phyloP scores from a whole-genome alignment of 176 grass and related monocot genomes.

The Rhynchospora pubera region DNA sequence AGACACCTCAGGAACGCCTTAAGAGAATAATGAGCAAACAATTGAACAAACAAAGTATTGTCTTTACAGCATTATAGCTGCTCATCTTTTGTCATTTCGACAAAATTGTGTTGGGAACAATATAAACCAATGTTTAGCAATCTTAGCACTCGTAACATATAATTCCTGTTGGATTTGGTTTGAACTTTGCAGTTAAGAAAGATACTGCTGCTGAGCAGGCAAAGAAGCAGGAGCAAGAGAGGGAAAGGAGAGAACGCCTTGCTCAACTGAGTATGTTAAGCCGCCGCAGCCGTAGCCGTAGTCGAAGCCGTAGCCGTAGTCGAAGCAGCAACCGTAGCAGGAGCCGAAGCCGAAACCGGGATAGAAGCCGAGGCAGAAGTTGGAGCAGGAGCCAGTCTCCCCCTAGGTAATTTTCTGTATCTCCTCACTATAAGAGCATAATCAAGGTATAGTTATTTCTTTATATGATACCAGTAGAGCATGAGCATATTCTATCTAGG shows the following conservation, averaged over 20 bases:
- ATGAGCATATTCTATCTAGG: not conserved
- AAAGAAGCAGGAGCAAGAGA: constrained; percentile 88
- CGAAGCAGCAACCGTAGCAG: constrained; percentile 43
- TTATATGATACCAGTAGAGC: not conserved
- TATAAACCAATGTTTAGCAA: not conserved
- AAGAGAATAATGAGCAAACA: constrained; percentile 99
- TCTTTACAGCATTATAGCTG: constrained; percentile 25
- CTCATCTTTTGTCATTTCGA: not conserved
- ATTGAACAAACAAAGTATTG: constrained; percentile 97
- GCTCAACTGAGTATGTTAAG: constrained; percentile 70
- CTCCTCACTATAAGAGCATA: constrained; percentile 10
- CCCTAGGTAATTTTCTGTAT: constrained; percentile 49
- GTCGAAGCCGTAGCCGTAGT: constrained; percentile 57
- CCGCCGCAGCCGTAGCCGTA: constrained; percentile 52
- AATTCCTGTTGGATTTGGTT: constrained; percentile 15
- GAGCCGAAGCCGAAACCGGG: constrained; percentile 49
- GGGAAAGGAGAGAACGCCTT: constrained; percentile 76
- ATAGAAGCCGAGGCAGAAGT: constrained; percentile 42
- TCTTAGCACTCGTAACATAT: constrained; percentile 10
- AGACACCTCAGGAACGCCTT: constrained; percentile 98
- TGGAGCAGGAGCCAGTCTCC: constrained; percentile 74
- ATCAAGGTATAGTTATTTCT: not conserved
- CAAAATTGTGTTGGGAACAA: not conserved
- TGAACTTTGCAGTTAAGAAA: constrained; percentile 54
- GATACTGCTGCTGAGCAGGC: constrained; percentile 83